A percentile compares a stretch with the other conserved stretches of the same genome.
Evolutionary conservation across 495 filamentous ascomycete species (phyloP).

Genomic region (Cryomyces minteri): DNA sequence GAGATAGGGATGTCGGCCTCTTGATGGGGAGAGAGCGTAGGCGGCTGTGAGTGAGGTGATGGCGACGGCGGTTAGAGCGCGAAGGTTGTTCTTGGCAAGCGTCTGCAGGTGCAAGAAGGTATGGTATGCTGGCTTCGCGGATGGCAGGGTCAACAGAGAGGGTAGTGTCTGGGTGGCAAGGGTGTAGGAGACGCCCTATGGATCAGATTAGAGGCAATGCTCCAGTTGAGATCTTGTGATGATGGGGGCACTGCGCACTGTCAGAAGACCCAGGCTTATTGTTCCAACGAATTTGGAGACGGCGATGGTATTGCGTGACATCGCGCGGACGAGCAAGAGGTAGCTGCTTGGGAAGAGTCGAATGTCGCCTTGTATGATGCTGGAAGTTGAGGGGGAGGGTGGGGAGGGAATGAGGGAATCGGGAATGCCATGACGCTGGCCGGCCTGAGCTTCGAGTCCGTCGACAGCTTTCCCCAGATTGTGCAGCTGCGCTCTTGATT

Average conservation of each 20-base stretch:
- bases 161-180: slow-evolving; percentile 55
- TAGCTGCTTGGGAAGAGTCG: too few relatives aligned
- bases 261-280: slow-evolving; percentile 68
- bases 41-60: slow-evolving; percentile 49
- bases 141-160: slow-evolving; percentile 56
- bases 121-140: slow-evolving; percentile 42
- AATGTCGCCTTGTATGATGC: not conserved
- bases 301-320: slow-evolving; percentile 52
- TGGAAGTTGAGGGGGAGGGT: not conserved
- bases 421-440: too few relatives aligned
- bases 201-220: slow-evolving; percentile 3
- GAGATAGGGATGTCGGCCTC: slow-evolving; percentile 65
- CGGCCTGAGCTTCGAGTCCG: too few relatives aligned
- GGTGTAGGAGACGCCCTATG: slow-evolving; percentile 69
- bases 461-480: too few relatives aligned
- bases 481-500: too few relatives aligned
- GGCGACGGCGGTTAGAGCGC: slow-evolving; percentile 41
- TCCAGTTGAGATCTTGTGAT: slow-evolving; percentile 4
- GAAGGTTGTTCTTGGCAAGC: slow-evolving; percentile 36
- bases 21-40: slow-evolving; percentile 49
- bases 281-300: slow-evolving; percentile 80
- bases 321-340: slow-evolving; percentile 16
- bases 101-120: slow-evolving; percentile 44
- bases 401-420: not conserved
- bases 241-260: slow-evolving; percentile 33